These are phyloP conservation scores for Dothistroma pini DNA, from an alignment of 2,329 filamentous ascomycete genomes.

Conservation along the genomic window DNA sequence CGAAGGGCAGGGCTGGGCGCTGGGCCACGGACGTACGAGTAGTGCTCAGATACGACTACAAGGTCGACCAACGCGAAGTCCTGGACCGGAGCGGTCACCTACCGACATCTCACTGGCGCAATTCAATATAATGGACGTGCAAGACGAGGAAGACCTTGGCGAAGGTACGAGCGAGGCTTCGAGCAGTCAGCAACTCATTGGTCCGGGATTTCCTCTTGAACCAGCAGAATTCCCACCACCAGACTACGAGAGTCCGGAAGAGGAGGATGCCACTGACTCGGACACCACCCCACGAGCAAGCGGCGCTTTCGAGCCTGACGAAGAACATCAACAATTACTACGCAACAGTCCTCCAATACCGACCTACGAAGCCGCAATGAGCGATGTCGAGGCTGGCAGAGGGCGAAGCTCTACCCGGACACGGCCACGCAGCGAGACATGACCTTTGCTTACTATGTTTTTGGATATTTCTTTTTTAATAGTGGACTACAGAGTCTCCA, in stretches of 20 bases:
- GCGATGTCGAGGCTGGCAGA: conserved; percentile 27
- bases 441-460: conserved; percentile 4
- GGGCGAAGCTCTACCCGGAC: conserved; percentile 28
- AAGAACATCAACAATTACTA: conserved; percentile 9
- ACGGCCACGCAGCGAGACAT: conserved; percentile 18
- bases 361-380: conserved; percentile 73
- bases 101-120: conserved; percentile 95
- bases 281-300: conserved; percentile 26
- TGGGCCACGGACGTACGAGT: conserved; percentile 68
- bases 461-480: not conserved
- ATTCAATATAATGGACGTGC: conserved; percentile 65
- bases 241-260: conserved; percentile 46
- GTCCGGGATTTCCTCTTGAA: conserved; percentile 31
- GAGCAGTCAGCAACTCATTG: conserved; percentile 19
- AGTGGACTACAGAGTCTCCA: not conserved
- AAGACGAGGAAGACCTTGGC: conserved; percentile 37
- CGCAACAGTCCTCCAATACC: conserved; percentile 63
- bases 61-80: conserved; percentile 66
- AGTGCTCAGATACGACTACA: conserved; percentile 75
- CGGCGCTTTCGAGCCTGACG: conserved; percentile 22
- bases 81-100: conserved; percentile 82
- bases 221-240: conserved; percentile 42
- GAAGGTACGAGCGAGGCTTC: conserved; percentile 26
- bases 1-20: conserved; percentile 53
- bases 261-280: conserved; percentile 23